phyloP scores from a whole-genome alignment of 129 eudicot species.

The Flaveria trinervia region DNA sequence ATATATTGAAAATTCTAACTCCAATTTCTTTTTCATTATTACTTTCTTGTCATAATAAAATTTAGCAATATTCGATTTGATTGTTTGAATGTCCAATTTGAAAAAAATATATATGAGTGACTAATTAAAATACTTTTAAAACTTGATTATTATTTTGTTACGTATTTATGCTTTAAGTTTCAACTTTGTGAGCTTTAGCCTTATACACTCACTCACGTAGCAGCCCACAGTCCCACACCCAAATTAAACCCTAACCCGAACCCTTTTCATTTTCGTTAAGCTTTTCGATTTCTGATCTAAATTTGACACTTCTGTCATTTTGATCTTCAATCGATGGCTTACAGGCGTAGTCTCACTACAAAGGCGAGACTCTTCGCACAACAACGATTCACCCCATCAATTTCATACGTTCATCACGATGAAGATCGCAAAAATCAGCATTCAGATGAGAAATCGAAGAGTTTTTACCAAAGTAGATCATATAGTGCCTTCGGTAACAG shows the following conservation, averaged over 20 bases:
- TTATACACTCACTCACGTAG: no score
- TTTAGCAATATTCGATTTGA: no score
- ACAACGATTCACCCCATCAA: constrained; percentile 44
- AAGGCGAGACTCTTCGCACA: constrained; percentile 49
- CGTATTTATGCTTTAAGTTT: no score
- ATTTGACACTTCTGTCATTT: constrained; percentile 1
- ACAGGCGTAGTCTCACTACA: constrained; percentile 56
- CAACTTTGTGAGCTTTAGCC: no score
- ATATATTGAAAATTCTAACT: no score
- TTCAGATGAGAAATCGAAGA: constrained; percentile 7
- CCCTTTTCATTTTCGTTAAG: neutral
- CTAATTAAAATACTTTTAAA: no score
- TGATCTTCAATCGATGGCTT: constrained; percentile 50
- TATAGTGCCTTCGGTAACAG: constrained; percentile 37
- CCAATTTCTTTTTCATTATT: no score
- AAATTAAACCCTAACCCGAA: neutral
- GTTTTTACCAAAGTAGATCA: constrained; percentile 32
- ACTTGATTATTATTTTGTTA: no score
- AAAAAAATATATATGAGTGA: no score
- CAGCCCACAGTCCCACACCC: neutral
- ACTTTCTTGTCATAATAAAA: no score
- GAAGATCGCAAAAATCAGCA: constrained; percentile 39
- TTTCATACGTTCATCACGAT: constrained; percentile 40
- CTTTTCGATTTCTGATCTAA: neutral
- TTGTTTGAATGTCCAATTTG: no score